Conservation (phyloP, 2,329 filamentous ascomycete species). For the Pseudogymnoascus sp. region DNA sequence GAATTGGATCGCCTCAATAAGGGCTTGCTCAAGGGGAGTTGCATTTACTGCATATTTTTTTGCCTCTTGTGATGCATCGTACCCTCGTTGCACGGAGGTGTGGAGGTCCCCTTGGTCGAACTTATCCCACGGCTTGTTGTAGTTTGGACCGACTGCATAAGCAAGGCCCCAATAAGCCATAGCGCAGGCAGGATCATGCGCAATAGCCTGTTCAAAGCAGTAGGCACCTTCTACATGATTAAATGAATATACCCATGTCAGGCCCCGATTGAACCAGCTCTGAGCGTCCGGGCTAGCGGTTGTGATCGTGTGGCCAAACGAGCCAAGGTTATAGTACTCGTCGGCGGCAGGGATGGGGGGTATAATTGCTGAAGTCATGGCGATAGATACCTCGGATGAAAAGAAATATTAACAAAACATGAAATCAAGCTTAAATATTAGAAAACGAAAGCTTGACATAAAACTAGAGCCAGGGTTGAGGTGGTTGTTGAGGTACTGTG, state of each 20-base stretch:
- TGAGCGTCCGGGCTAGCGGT: conserved; percentile 47
- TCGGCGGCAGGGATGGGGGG: background rate
- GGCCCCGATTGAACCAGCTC: conserved; percentile 62
- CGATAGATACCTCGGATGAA: background rate
- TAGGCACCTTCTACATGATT: conserved; percentile 64
- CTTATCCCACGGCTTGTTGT: conserved; percentile 69
- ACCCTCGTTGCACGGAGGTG: conserved; percentile 41
- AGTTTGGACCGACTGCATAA: conserved; percentile 67
- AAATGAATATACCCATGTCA: conserved; percentile 70
- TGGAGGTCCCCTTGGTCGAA: conserved; percentile 58
- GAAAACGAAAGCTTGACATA: background rate
- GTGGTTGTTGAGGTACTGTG: background rate
- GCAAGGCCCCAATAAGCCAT: conserved; percentile 66
- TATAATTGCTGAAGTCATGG: background rate
- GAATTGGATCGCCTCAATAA: conserved; percentile 54
- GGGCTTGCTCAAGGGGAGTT: conserved; percentile 49
- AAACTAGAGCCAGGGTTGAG: background rate
- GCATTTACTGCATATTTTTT: conserved; percentile 30
- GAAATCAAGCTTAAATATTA: background rate
- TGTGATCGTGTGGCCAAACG: conserved; percentile 47
- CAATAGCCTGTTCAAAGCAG: conserved; percentile 57
- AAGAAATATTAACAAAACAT: background rate
- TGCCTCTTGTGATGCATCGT: conserved; percentile 40
- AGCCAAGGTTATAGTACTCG: conserved; percentile 49
- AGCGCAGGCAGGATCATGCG: conserved; percentile 45